Evolutionary conservation across 768 basidiomycete genomes (phyloP), one percentile per base, ranked within the genome.

Genomic region (Tephrocybe rancida): DNA sequence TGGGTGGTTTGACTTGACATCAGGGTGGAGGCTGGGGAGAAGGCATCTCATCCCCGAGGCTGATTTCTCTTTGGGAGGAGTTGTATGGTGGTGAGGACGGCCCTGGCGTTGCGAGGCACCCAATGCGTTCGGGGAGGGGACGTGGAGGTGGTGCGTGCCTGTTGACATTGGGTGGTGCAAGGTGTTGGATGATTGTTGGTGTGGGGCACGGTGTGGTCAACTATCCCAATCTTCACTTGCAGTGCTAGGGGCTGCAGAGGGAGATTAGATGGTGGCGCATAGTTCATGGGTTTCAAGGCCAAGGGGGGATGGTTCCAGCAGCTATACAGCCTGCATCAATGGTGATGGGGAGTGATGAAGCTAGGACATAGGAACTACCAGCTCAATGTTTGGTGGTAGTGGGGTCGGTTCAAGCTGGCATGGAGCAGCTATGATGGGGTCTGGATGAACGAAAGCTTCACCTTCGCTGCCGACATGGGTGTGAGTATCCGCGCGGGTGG

Each of bases 31-130:
- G 48, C 24, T 53, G 58, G 2, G 60, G 55, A 0, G 59, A 59
- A 0, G 59, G 49, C 0, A 58, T 56, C 14, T 62, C 57, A 7
- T 60, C 60, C 18, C 58, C 55, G 3, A 58, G 65, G 37, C 63
- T 75, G 50, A 83, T 82, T 63, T 83, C 82, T 3, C 81, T 82
- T 24, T 77, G 78, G 5, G 78, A 74, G 0, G 66, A 61, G 8
- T 68, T 65, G n/a, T 66, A 68, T 54, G 50, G 46, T 14, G 32
- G 47, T 3, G 47, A 27, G n/a, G 24, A 35, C 25, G 44, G 49
- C 25, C 34, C 50, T 32, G 50, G 30, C 39, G 55, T 9, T 19
- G 51, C 32, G 14, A 25, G 19, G 19, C 38, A 44, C 16, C 47
- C 37, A 21, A 56, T 45, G 14, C 56, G 44, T 39, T 43, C 47